Base-by-base conservation (phyloP, 306 rosid genomes). In the Trichosanthes truncata region DNA sequence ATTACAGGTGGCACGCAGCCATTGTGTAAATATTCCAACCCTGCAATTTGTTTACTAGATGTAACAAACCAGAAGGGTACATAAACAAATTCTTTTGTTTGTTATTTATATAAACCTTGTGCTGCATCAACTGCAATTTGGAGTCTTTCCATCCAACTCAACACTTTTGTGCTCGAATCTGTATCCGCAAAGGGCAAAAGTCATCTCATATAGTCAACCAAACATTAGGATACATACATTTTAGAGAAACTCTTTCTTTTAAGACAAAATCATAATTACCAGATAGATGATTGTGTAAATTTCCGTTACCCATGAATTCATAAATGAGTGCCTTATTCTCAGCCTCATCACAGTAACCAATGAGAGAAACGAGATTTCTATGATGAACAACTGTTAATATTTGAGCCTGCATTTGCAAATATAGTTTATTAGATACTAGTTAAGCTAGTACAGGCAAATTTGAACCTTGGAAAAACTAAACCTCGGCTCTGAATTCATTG, bases 401-500 rank as follows among this genome's bases (percentile, higher is more conserved):
- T 63, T 49, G 66, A 5, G 84, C 80, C 84, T 84, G 84, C 82
- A 55, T 40, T 41, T 41, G 9, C n/a, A 45, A 36, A 60, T 29
- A 60, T 29, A 33, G 49, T 36, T 21, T 21, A 35, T 60, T 55
- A 45, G 13, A n/a, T 31, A 25, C n/a, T 11, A 29, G 35, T 26
- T 33, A 17, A 26, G 10, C 9, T 10, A 75, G 4, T 5, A 33
- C 51, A 69, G n/a, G 11, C 7, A 69, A 69, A 41, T n/a, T 21
- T 41, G 76, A 4, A 40, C 14, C 53, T 4, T n/a, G 0, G 20
- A 41, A 21, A 63, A 41, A 40, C 52, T 11, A 20, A 73, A 84
- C 86, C 89, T 84, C 91, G 0, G 84, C 80, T 57, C 52, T 74
- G 51, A 84, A 86, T 48, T 84, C 87, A 15, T 76, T 81, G 31